Evolutionary conservation across 1,284 basidiomycete species (phyloP).

Genomic region (Sanghuangporus baumii): DNA sequence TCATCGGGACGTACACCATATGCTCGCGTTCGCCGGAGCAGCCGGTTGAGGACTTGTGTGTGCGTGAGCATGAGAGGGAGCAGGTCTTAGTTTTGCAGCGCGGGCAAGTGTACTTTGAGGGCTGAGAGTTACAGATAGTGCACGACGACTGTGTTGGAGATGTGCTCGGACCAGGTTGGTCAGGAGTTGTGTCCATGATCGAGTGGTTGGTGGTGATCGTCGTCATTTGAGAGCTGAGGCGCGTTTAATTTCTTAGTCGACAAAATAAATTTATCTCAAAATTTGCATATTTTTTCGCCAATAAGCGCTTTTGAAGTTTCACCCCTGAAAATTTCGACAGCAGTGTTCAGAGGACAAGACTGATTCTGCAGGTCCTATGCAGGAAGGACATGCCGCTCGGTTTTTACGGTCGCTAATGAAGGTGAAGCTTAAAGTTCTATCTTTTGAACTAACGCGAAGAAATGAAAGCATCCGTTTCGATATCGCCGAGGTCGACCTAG

Average conservation of each 20-base stretch:
- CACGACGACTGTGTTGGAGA: conserved; percentile 31
- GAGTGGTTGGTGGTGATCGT: background rate
- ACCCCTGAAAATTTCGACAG: too few relatives aligned
- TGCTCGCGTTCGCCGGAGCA: conserved; percentile 76
- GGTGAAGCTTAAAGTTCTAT: too few relatives aligned
- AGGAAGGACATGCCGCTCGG: too few relatives aligned
- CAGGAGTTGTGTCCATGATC: background rate
- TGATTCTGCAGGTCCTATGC: too few relatives aligned
- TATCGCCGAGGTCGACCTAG: too few relatives aligned
- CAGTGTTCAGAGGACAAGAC: too few relatives aligned
- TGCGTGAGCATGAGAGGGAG: conserved; percentile 64
- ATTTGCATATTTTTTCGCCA: background rate
- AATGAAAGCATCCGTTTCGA: too few relatives aligned
- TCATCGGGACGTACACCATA: conserved; percentile 71
- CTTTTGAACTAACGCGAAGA: too few relatives aligned
- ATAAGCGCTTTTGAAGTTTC: too few relatives aligned
- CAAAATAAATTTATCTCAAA: background rate
- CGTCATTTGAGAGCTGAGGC: background rate
- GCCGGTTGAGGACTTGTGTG: conserved; percentile 59
- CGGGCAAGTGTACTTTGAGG: conserved; percentile 77
- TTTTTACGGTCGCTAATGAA: too few relatives aligned
- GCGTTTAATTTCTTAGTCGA: background rate
- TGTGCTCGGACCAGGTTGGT: conserved; percentile 3
- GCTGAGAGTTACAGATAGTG: conserved; percentile 39
- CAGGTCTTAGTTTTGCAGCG: conserved; percentile 68